These are phyloP conservation scores for Pinus albicaulis DNA, from an alignment of 75 land plant species.

Conservation along the genomic window DNA sequence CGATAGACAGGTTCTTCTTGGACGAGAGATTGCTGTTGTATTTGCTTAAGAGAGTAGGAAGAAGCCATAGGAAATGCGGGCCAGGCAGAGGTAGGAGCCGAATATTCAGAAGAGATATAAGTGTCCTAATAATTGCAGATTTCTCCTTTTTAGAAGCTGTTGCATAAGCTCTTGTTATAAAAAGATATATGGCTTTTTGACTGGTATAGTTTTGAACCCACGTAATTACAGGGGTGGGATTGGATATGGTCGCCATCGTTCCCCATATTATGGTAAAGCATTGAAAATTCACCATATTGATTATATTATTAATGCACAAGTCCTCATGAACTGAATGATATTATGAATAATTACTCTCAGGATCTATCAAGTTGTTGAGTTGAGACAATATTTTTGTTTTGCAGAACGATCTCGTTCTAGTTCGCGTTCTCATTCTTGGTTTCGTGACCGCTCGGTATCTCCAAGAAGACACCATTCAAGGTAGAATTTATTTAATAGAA, in stretches of 20 bases:
- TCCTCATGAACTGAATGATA: too few species aligned
- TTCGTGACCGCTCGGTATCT: not conserved
- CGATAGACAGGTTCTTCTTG: conserved; percentile 67
- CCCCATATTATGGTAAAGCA: not conserved
- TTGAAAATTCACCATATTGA: not conserved
- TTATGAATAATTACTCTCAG: too few species aligned
- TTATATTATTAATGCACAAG: too few species aligned
- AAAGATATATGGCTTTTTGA: too few species aligned
- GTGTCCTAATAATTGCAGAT: too few species aligned
- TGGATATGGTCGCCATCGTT: not conserved
- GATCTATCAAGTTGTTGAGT: too few species aligned
- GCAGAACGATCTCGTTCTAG: too few species aligned
- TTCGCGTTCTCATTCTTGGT: too few species aligned
- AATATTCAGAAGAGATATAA: too few species aligned
- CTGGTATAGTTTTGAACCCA: not conserved
- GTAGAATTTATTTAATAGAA: not conserved
- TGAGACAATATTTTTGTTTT: too few species aligned
- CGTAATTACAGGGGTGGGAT: not conserved
- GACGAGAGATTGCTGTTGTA: conserved; percentile 73
- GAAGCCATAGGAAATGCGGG: conserved; percentile 74
- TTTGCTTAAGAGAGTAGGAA: conserved; percentile 89
- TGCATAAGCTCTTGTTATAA: too few species aligned
- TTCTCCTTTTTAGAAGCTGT: too few species aligned
- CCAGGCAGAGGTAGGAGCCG: conserved; percentile 8
- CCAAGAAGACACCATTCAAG: conserved; percentile 3